Evolutionary conservation across 2,329 filamentous ascomycete genomes (phyloP).

Genomic region (Dactylellina parvicollis): DNA sequence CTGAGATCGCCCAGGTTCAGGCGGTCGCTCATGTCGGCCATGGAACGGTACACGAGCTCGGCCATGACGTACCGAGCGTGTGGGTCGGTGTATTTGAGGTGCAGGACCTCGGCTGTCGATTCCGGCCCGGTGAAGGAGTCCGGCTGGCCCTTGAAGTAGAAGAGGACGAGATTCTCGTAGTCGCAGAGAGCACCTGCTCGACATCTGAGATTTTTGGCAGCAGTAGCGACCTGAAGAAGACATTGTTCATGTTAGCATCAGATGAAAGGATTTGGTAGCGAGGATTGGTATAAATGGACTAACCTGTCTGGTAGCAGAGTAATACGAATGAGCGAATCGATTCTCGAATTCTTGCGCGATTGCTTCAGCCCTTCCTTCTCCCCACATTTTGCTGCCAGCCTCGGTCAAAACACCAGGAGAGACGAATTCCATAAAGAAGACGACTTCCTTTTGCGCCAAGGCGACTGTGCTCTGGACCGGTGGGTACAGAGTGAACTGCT

Average conservation of each 20-base stretch:
- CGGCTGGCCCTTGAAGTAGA: conserved; percentile 53
- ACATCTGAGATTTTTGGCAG: conserved; percentile 48
- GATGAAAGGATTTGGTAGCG: conserved; percentile 2
- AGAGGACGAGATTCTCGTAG: conserved; percentile 53
- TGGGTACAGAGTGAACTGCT: conserved; percentile 50
- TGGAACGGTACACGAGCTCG: conserved; percentile 51
- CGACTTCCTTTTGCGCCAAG: conserved; percentile 39
- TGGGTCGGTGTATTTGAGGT: conserved; percentile 50
- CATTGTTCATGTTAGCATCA: conserved; percentile 32
- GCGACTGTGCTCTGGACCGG: conserved; percentile 30
- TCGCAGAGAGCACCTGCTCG: conserved; percentile 53
- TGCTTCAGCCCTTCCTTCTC: conserved; percentile 43
- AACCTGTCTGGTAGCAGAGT: conserved; percentile 51
- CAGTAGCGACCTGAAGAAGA: conserved; percentile 29
- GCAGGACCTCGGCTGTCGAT: conserved; percentile 48
- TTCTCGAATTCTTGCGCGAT: conserved; percentile 35
- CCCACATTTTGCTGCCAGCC: conserved; percentile 42
- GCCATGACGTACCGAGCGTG: conserved; percentile 51
- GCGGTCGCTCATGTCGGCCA: conserved; percentile 52
- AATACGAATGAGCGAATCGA: conserved; percentile 40
- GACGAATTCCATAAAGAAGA: conserved; percentile 52
- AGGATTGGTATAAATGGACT: conserved; percentile 27
- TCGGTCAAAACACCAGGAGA: conserved; percentile 51
- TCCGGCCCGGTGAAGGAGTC: conserved; percentile 49
- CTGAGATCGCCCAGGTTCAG: conserved; percentile 43